Evolutionary conservation across 2,329 filamentous ascomycete genomes (phyloP), one percentile per base, ranked within the genome.

Genomic region (Thielaviopsis populi): DNA sequence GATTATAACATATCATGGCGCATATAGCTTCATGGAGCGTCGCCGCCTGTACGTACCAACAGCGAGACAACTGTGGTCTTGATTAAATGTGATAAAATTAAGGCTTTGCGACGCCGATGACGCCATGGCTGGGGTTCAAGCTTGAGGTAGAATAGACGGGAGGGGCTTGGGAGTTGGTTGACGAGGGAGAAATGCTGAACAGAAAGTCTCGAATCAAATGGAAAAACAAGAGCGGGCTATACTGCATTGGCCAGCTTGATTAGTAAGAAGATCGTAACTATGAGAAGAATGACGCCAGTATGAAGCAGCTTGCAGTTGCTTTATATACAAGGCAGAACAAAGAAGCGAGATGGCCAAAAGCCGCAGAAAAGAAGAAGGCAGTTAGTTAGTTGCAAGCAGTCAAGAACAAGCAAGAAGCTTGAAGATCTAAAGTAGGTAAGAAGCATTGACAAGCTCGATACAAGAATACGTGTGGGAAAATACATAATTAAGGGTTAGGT

Each of bases 81-180:
- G 94, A 76, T 99, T 99, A 77, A 97, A 99, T 50, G 92, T 96
- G 71, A 99, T 90, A 77, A 95, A 99, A 76, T 99, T 99, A 79
- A 97, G 90, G 59, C 84, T 78, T 73, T 87, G 85, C 68, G 72
- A 80, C 68, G 85, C 77, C 85, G 59, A 62, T 27, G 60, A 60
- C 53, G 59, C 59, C 37, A 54, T 61, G 54, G 33, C 42, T 53
- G 42, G 53, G 53, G 37, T 56, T 37, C 30, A 37, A 56, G 27
- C 24, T 56, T 5, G 42, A 46, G 27, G 53, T 10, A 10, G 24
- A 53, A 22, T 11, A 19, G 50, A 50, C 13, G 24, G 53, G 53
- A 37, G 53, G 53, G 53, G 53, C 27, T 30, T 56, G 8, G 53
- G 11, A 2, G 53, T 56, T n/a, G n/a, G 53, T 56, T n/a, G n/a